Percentiles rank a stretch among this genome's conserved stretches.
Evolutionary conservation across 768 basidiomycete genomes (phyloP).

Genomic region (Cystobasidium onofrii): DNA sequence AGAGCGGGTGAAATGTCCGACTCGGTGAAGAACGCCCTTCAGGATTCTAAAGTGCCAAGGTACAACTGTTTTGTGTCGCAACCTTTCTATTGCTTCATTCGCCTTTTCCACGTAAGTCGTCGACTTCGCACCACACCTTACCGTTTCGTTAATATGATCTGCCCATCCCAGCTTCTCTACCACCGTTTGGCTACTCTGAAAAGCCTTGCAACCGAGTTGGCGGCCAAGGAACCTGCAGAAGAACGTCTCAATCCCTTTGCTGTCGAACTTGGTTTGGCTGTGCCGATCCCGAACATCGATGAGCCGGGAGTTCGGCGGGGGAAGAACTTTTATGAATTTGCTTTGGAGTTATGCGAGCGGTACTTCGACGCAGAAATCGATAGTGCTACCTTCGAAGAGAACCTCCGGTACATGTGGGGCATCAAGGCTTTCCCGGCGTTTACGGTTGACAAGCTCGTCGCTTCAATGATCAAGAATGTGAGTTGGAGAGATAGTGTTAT

Average conservation of each 20-base stretch:
- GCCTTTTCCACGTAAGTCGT: conserved; percentile 70
- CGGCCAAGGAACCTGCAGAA: background rate
- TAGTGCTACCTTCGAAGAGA: conserved; percentile 81
- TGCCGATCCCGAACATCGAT: conserved; percentile 55
- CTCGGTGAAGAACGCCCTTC: background rate
- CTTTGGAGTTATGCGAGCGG: conserved; percentile 83
- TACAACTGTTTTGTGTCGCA: conserved; percentile 73
- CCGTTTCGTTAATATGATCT: background rate
- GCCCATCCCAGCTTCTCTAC: conserved; percentile 65
- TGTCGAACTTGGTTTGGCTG: conserved; percentile 56
- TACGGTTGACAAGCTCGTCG: conserved; percentile 86
- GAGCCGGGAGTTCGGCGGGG: conserved; percentile 45
- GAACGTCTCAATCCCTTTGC: conserved; percentile 41
- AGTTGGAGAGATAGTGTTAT: conserved; percentile 44
- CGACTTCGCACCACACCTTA: background rate
- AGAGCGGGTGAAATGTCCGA: background rate
- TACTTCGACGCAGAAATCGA: conserved; percentile 89
- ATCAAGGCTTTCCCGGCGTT: conserved; percentile 85
- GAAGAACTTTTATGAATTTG: conserved; percentile 75
- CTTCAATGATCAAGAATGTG: conserved; percentile 89
- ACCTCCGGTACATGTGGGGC: conserved; percentile 91
- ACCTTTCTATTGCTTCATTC: conserved; percentile 81
- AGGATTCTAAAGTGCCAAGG: conserved; percentile 28
- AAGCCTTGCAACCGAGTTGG: conserved; percentile 61
- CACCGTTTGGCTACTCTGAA: conserved; percentile 80